Percentiles rank a stretch among this genome's conserved stretches.
These are phyloP conservation scores for Chaetoscypha palmicola DNA, from an alignment of 2,329 filamentous ascomycete genomes.

Conservation along the genomic window DNA sequence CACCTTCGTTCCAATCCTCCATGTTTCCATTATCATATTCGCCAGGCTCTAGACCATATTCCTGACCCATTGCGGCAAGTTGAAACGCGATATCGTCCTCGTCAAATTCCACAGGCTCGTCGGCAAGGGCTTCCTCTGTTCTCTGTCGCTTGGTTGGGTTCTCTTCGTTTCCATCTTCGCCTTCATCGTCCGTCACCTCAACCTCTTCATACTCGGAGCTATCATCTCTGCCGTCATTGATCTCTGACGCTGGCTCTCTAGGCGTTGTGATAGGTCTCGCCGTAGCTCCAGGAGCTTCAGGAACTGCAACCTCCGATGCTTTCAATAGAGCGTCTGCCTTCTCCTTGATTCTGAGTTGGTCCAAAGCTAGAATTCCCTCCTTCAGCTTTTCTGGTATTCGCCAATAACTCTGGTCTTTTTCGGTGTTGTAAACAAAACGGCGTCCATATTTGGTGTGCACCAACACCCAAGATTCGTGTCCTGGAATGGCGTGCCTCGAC, in stretches of 20 bases:
- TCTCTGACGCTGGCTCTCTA: conserved; percentile 14
- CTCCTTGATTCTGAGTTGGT: conserved; percentile 62
- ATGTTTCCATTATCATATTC: conserved; percentile 63
- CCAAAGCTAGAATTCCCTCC: conserved; percentile 65
- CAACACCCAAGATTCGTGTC: conserved; percentile 78
- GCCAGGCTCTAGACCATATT: conserved; percentile 71
- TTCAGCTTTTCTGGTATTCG: conserved; percentile 84
- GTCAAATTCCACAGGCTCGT: conserved; percentile 66
- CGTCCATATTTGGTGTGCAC: conserved; percentile 89
- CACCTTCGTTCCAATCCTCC: conserved; percentile 61
- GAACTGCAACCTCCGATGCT: conserved; percentile 21
- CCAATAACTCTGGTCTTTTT: conserved; percentile 88
- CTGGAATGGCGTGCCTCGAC: conserved; percentile 70
- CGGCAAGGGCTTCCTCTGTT: conserved; percentile 36
- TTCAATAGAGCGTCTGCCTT: conserved; percentile 37
- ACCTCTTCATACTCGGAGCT: conserved; percentile 64
- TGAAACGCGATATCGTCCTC: conserved; percentile 95
- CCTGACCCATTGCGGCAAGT: conserved; percentile 78
- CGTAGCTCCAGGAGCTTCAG: conserved; percentile 26
- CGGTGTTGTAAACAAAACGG: conserved; percentile 82
- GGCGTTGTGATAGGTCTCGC: conserved; percentile 16
- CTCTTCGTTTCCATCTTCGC: conserved; percentile 40
- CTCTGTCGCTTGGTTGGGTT: conserved; percentile 43
- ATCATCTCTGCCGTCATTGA: conserved; percentile 41
- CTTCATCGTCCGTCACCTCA: conserved; percentile 40